Evolutionary conservation across 2,329 filamentous ascomycete species (phyloP).

Genomic region (Cercospora zeina): DNA sequence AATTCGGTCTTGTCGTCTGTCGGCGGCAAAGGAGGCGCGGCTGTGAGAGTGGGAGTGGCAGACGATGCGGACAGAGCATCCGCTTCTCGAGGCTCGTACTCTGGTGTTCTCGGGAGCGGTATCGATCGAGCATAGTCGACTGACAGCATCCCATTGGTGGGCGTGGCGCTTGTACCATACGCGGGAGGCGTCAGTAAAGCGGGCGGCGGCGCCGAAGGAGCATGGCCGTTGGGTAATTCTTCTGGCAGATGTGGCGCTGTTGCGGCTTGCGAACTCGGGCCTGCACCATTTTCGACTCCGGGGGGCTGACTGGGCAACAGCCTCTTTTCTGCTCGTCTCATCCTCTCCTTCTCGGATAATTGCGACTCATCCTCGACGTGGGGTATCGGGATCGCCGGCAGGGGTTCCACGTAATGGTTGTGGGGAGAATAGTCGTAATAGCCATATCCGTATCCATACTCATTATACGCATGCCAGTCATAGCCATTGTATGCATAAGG

Average conservation of each 20-base stretch:
- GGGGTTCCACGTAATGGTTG: constrained; percentile 19
- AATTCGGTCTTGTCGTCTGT: constrained; percentile 79
- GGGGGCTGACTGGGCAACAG: constrained; percentile 80
- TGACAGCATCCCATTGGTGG: constrained; percentile 13
- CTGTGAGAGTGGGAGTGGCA: constrained; percentile 1
- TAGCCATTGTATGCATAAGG: constrained; percentile 19
- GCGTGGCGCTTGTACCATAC: constrained; percentile 14
- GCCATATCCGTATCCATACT: constrained; percentile 18
- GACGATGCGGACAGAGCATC: constrained; percentile 12
- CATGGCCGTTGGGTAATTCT: constrained; percentile 24
- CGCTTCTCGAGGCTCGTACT: constrained; percentile 22
- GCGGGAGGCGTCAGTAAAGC: constrained; percentile 31
- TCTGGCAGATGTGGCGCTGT: constrained; percentile 36
- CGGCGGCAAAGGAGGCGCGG: constrained; percentile 23
- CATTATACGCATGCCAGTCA: constrained; percentile 22
- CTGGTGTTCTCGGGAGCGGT: constrained; percentile 24
- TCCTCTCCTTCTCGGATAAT: constrained; percentile 77
- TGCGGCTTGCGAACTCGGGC: constrained; percentile 39
- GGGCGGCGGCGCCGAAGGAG: constrained; percentile 14
- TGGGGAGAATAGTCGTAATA: constrained; percentile 19
- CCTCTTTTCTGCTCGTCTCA: constrained; percentile 73
- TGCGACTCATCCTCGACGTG: constrained; percentile 60
- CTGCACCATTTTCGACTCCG: constrained; percentile 34
- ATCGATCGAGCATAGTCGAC: constrained; percentile 21
- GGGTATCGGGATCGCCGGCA: constrained; percentile 50